phyloP scores from a whole-genome alignment of 2,329 filamentous ascomycete genomes.

The Aspergillus sp. region DNA sequence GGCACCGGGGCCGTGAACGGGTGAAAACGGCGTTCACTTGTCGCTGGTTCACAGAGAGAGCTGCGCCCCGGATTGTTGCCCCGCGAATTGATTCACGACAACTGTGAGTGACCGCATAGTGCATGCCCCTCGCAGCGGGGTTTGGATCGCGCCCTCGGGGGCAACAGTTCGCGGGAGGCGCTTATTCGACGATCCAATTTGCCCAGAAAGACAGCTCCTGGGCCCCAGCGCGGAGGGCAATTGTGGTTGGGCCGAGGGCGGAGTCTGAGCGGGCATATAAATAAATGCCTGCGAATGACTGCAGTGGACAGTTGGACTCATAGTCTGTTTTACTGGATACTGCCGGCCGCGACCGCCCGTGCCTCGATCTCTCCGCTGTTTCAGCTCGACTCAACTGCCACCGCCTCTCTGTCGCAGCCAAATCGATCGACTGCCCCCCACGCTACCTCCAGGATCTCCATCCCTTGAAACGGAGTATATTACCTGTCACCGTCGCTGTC shows the following conservation, averaged over 20 bases:
- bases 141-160: constrained; percentile 5
- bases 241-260: constrained; percentile 9
- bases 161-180: constrained; percentile 15
- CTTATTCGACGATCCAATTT: constrained; percentile 16
- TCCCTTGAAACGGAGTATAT: constrained; percentile 4
- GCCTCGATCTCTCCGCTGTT: constrained; percentile 5
- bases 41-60: not conserved
- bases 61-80: not conserved
- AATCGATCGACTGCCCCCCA: constrained; percentile 9
- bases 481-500: not conserved
- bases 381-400: not conserved
- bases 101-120: not conserved
- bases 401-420: not conserved
- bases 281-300: not conserved
- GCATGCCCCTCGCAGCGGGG: constrained; percentile 9
- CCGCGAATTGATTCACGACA: not conserved
- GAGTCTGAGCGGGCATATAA: not conserved
- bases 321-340: not conserved
- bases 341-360: constrained; percentile 14
- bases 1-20: not conserved
- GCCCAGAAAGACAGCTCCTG: constrained; percentile 7
- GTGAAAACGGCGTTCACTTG: not conserved
- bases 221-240: constrained; percentile 12
- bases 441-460: constrained; percentile 9
- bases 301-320: too few relatives aligned